A percentile compares a stretch with the other conserved stretches of the same genome.
These are phyloP conservation scores for Penicillium sp. DNA, from an alignment of 2,329 filamentous ascomycete species.

Conservation along the genomic window DNA sequence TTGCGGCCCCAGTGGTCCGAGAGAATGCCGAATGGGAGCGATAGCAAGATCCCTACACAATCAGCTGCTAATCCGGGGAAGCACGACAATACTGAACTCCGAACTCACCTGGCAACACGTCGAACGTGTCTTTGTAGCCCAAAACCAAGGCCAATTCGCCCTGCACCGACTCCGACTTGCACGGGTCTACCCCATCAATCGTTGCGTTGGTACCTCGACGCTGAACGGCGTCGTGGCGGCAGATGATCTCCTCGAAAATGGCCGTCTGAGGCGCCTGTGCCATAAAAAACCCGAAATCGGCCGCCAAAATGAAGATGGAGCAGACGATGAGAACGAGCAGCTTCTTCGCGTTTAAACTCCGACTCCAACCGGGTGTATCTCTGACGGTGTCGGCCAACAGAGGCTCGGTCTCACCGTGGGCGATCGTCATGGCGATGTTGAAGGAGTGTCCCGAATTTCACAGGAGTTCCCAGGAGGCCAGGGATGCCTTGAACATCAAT, in stretches of 20 bases:
- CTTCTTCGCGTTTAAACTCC: conserved; percentile 11
- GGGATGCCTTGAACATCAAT: neutral
- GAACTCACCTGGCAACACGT: conserved; percentile 22
- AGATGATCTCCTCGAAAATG: conserved; percentile 30
- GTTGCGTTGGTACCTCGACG: conserved; percentile 3
- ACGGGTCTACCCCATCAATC: conserved; percentile 11
- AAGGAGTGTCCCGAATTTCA: neutral
- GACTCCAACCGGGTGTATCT: neutral
- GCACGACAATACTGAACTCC: neutral
- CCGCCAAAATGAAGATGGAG: conserved; percentile 15
- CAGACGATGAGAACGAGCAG: conserved; percentile 15
- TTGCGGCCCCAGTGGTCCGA: conserved; percentile 31
- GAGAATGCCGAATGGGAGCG: conserved; percentile 30
- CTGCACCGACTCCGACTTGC: conserved; percentile 33
- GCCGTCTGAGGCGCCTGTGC: conserved; percentile 24
- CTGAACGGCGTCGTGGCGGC: conserved; percentile 20
- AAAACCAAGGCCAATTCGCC: conserved; percentile 30
- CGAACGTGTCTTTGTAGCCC: conserved; percentile 29
- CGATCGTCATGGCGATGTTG: neutral
- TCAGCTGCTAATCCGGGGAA: neutral
- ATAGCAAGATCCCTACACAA: conserved; percentile 25
- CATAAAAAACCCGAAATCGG: conserved; percentile 25
- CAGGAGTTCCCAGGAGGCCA: neutral
- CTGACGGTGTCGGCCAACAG: conserved; percentile 1
- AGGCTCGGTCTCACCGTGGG: conserved; percentile 9